Conservation (phyloP, 164 flowering plant species). For the Litsea cubeba region DNA sequence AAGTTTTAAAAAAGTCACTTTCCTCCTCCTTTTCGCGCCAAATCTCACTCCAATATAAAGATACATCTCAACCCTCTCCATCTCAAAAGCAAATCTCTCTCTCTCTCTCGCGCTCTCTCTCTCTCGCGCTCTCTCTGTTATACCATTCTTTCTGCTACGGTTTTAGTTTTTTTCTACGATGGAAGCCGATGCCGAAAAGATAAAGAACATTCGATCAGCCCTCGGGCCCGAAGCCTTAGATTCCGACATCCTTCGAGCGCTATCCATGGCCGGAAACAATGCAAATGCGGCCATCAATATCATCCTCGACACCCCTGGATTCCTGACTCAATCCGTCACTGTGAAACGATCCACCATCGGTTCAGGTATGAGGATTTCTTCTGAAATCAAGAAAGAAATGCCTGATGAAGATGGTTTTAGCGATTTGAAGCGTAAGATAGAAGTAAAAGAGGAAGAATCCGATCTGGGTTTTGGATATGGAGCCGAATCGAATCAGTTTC, state of each 20-base stretch:
- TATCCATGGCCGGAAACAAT: constrained; percentile 15
- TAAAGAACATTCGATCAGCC: constrained; percentile 11
- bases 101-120: background rate
- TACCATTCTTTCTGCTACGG: background rate
- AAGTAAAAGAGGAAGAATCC: constrained; percentile 8
- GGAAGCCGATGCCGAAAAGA: constrained; percentile 2
- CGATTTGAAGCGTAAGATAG: background rate
- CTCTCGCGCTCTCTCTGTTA: background rate
- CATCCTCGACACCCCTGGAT: constrained; percentile 14
- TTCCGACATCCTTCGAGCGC: constrained; percentile 17
- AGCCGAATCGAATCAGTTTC: background rate
- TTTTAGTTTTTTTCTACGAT: background rate
- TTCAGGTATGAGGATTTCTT: constrained; percentile 32
- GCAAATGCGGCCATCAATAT: constrained; percentile 18
- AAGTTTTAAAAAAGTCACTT: background rate
- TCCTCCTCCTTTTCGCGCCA: background rate
- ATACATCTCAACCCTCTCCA: background rate
- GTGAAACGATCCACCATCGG: constrained; percentile 33
- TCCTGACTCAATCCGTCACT: background rate
- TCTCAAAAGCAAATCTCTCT: too few species aligned
- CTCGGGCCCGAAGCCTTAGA: constrained; percentile 19
- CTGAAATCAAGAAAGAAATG: background rate
- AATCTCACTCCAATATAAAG: background rate
- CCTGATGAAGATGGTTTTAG: background rate
- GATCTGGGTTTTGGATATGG: background rate